Evolutionary conservation across 768 basidiomycete species (phyloP), one percentile per base, ranked within the genome.

Genomic region (Tricholoma bakamatsutake): DNA sequence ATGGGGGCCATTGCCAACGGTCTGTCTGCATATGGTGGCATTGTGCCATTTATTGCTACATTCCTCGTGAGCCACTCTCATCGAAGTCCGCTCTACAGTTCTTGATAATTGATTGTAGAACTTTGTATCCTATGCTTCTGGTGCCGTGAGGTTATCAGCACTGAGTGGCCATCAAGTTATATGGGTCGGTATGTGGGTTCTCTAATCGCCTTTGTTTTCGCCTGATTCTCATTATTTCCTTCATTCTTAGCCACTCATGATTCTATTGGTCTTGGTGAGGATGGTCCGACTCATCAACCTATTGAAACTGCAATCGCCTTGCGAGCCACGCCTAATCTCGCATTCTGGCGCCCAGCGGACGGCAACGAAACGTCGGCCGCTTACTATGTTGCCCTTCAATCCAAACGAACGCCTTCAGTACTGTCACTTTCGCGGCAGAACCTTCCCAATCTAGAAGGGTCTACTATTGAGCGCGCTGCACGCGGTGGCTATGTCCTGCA

Each of bases 1-100:
- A 98, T 97, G 94, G 90, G 88, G 64, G 95, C 94, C 53, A 93
- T 98, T 64, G 91, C 87, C 61, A 97, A 97, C 70, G 94, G 94
- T 68, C 70, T 95, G 59, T 71, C 78, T 59, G 94, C 93, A 2
- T 98, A 97, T 71, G 94, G 94, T 57, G 91, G 84, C 64, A 84
- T 95, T 66, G 82, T 96, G 59, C 94, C 94, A 43, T 94, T 92
- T 69, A 81, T 88, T 59, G 91, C 88, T 55, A 98, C 95, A 33
- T 97, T 97, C 87, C 70, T 97, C 73, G 88, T 89, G 62, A 63
- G 78, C 69, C 34, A 17, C 21, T 30, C 10, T 30, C 15, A 42
- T 28, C 13, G 3, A 42, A 17, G 21, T 18, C 52, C 24, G 15
- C n/a, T 40, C 17, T 30, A 17, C 9, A 48, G 40, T 40, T 27